Conservation (phyloP, 2,329 filamentous ascomycete species). For the Endoconidiophora polonica region DNA sequence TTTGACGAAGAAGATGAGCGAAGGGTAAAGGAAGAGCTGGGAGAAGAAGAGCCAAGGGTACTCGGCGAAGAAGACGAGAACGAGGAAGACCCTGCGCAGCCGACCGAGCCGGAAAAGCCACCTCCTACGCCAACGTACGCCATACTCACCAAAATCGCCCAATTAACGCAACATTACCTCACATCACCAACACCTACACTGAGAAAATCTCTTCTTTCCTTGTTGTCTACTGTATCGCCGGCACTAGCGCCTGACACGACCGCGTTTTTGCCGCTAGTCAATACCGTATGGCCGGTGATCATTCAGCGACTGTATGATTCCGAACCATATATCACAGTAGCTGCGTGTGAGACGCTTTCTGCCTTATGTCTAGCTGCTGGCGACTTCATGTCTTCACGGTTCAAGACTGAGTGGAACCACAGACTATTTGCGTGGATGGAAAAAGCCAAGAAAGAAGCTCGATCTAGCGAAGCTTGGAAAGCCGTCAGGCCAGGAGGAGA, state of each 20-base stretch:
- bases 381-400: conserved; percentile 61
- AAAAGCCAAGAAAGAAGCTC: conserved; percentile 26
- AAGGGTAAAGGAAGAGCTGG: conserved; percentile 12
- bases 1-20: conserved; percentile 15
- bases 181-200: conserved; percentile 69
- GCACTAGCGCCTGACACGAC: conserved; percentile 63
- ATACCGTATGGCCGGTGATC: conserved; percentile 78
- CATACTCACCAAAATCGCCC: conserved; percentile 67
- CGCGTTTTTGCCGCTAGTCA: conserved; percentile 73
- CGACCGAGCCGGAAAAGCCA: conserved; percentile 32
- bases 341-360: conserved; percentile 51
- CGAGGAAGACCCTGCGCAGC: conserved; percentile 19
- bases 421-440: conserved; percentile 26
- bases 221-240: conserved; percentile 56
- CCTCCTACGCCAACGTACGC: conserved; percentile 64
- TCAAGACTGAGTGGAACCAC: conserved; percentile 55
- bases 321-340: conserved; percentile 51
- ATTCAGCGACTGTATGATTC: conserved; percentile 47
- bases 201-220: conserved; percentile 58
- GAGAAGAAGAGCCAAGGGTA: conserved; percentile 14
- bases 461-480: too few relatives aligned
- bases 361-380: conserved; percentile 57
- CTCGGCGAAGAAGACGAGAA: conserved; percentile 19
- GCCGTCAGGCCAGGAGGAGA: too few relatives aligned
- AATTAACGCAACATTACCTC: conserved; percentile 76